phyloP scores from a whole-genome alignment of 768 basidiomycete species.

The Rhizopogon rudus region DNA sequence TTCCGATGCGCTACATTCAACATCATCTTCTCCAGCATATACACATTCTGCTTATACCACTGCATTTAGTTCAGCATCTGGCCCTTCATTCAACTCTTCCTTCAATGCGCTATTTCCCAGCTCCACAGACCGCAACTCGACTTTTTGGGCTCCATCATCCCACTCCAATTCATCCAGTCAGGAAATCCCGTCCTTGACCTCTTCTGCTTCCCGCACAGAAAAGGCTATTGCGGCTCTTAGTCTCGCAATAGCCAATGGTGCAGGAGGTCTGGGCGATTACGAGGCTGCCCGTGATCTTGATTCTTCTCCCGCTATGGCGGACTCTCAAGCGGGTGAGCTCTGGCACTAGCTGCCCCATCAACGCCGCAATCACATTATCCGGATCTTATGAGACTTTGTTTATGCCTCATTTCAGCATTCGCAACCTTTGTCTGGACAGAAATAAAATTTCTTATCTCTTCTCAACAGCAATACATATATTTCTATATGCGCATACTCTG shows the following conservation, averaged over 20 bases:
- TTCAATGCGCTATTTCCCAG: conserved; percentile 5
- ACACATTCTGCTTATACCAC: conserved; percentile 21
- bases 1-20: conserved; percentile 14
- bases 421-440: conserved; percentile 13
- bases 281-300: conserved; percentile 39
- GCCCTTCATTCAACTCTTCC: conserved; percentile 13
- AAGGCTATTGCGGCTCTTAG: conserved; percentile 56
- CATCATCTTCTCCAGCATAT: conserved; percentile 20
- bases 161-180: conserved; percentile 7
- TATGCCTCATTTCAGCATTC: conserved; percentile 22
- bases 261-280: conserved; percentile 56
- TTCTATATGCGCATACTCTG: conserved; percentile 13
- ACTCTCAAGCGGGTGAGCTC: conserved; percentile 51
- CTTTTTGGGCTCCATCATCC: conserved; percentile 6
- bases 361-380: background rate
- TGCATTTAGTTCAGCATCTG: conserved; percentile 16
- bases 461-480: conserved; percentile 23
- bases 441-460: conserved; percentile 13
- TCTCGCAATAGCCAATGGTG: conserved; percentile 60
- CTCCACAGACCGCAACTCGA: conserved; percentile 3
- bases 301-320: conserved; percentile 27
- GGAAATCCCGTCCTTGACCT: conserved; percentile 5
- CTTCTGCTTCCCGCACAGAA: conserved; percentile 44
- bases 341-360: conserved; percentile 39
- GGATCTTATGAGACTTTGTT: conserved; percentile 4